A percentile compares a stretch with the other conserved stretches of the same genome.
Conservation (phyloP, 441 rosid species). For the Raphanus hybrid region DNA sequence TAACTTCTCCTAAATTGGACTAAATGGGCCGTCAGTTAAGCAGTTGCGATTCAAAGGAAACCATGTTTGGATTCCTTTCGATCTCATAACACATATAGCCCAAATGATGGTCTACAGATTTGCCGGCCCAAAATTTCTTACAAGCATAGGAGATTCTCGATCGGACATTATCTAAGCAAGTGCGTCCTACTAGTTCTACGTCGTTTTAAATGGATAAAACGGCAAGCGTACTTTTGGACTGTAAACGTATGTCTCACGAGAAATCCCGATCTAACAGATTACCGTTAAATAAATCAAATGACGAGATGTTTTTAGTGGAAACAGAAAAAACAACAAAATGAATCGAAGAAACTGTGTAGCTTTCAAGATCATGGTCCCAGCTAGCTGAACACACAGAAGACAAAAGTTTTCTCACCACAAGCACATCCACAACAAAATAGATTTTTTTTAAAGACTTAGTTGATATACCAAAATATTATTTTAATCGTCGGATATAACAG, state of each 20-base stretch:
- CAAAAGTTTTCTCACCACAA: constrained; percentile 33
- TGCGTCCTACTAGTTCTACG: not conserved
- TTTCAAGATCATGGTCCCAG: constrained; percentile 32
- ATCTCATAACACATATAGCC: not conserved
- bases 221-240: not conserved
- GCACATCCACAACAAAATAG: not conserved
- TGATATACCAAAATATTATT: not conserved
- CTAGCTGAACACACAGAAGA: constrained; percentile 32
- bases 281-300: constrained; percentile 8
- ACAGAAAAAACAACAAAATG: not conserved
- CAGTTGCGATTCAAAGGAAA: not conserved
- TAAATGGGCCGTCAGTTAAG: not conserved
- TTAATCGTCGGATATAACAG: constrained; percentile 17
- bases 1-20: not conserved
- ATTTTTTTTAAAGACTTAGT: constrained; percentile 17
- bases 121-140: not conserved
- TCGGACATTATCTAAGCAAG: not conserved
- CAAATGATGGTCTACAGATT: not conserved
- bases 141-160: not conserved
- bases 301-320: constrained; percentile 11
- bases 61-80: not conserved
- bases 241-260: constrained; percentile 1
- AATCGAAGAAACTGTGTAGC: not conserved
- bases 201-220: not conserved
- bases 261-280: not conserved